phyloP scores from a whole-genome alignment of 352 stramenopile genomes.

The Pythium aristosporum region DNA sequence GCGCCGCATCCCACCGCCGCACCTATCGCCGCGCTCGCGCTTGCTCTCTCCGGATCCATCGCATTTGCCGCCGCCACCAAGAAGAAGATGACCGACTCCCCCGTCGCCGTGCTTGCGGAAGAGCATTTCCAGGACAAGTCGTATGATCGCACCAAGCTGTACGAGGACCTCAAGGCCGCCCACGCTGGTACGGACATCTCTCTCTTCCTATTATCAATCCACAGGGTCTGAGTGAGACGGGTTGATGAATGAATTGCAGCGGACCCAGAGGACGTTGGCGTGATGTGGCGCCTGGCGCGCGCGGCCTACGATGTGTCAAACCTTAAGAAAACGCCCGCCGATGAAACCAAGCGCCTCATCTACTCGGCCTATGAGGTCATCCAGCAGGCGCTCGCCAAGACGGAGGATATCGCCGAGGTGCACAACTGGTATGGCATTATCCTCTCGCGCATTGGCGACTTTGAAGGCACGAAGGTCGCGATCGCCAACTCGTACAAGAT shows the following conservation, averaged over 20 bases:
- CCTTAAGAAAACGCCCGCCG: conserved; percentile 29
- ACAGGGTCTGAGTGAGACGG: no score
- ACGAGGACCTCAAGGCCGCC: conserved; percentile 51
- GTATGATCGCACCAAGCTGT: conserved; percentile 71
- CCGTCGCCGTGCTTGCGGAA: conserved; percentile 63
- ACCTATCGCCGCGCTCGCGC: conserved; percentile 7
- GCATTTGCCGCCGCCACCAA: conserved; percentile 8
- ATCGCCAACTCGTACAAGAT: conserved; percentile 84
- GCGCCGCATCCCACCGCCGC: neutral
- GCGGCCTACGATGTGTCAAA: conserved; percentile 39
- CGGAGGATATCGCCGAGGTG: conserved; percentile 43
- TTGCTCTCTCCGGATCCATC: conserved; percentile 20
- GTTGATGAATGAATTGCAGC: conserved; percentile 8
- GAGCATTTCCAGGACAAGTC: conserved; percentile 78
- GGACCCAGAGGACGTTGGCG: conserved; percentile 29
- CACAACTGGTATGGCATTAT: conserved; percentile 87
- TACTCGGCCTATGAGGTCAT: conserved; percentile 54
- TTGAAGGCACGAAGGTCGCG: conserved; percentile 83
- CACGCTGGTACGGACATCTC: conserved; percentile 8
- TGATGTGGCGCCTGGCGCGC: conserved; percentile 36
- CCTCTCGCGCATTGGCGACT: conserved; percentile 79
- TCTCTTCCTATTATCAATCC: neutral
- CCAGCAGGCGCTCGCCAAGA: conserved; percentile 40
- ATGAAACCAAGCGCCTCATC: conserved; percentile 40
- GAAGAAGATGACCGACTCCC: conserved; percentile 54